A percentile compares a stretch with the other conserved stretches of the same genome.
phyloP scores from a whole-genome alignment of 1,284 basidiomycete genomes.

The Microbotryum saponariae region DNA sequence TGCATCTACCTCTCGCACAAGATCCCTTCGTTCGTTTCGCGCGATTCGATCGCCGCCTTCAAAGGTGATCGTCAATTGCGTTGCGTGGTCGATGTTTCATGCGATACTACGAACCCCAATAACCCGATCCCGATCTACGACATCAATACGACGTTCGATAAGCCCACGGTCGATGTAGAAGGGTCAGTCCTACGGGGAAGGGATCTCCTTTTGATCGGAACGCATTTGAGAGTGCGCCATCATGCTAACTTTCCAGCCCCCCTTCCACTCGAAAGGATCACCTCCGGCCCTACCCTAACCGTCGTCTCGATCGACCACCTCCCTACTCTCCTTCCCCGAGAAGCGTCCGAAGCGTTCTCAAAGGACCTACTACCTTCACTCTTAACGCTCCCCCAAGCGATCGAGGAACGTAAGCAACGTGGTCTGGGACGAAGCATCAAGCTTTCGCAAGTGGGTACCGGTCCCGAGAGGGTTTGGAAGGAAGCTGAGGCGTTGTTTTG shows the following conservation, averaged over 20 bases:
- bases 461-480: conserved; percentile 70
- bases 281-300: conserved; percentile 53
- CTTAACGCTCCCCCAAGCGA: conserved; percentile 54
- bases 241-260: too few species aligned
- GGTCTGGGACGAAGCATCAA: conserved; percentile 21
- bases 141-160: conserved; percentile 90
- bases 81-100: conserved; percentile 94
- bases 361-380: conserved; percentile 79
- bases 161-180: conserved; percentile 80
- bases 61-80: conserved; percentile 63
- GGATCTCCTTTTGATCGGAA: too few species aligned
- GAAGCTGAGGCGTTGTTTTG: conserved; percentile 81
- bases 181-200: conserved; percentile 13
- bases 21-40: conserved; percentile 82
- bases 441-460: conserved; percentile 9
- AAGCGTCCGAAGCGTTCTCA: conserved; percentile 96
- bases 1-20: conserved; percentile 92
- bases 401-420: conserved; percentile 12
- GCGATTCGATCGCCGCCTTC: conserved; percentile 63
- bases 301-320: conserved; percentile 97
- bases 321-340: conserved; percentile 88
- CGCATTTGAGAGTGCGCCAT: too few species aligned
- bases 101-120: conserved; percentile 98
- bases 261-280: conserved; percentile 47
- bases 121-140: conserved; percentile 96